phyloP scores from a whole-genome alignment of 768 basidiomycete species.

The Phallus indusiatus region DNA sequence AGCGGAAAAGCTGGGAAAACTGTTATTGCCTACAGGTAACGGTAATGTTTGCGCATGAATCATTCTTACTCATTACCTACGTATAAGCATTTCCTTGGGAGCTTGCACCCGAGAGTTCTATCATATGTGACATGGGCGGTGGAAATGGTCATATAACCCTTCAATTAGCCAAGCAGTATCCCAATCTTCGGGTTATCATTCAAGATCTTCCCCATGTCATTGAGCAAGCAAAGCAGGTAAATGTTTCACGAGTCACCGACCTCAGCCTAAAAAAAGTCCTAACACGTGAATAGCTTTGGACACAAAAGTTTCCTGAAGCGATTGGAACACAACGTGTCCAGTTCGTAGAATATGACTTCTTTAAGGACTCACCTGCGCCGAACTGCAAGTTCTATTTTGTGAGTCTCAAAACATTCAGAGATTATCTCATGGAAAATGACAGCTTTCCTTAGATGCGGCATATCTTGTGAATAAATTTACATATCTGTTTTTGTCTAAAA shows the following conservation, averaged over 20 bases:
- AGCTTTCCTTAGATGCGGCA: conserved; percentile 22
- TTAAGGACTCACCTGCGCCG: conserved; percentile 18
- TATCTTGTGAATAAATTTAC: conserved; percentile 22
- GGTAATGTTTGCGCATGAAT: not conserved
- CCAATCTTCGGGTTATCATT: conserved; percentile 1
- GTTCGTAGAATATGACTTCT: conserved; percentile 31
- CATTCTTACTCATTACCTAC: conserved; percentile 15
- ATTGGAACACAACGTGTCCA: conserved; percentile 26
- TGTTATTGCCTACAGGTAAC: not conserved
- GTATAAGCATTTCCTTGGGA: conserved; percentile 5
- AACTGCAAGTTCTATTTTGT: conserved; percentile 15
- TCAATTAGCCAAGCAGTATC: not conserved
- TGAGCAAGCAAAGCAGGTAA: conserved; percentile 8
- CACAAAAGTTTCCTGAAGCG: conserved; percentile 24
- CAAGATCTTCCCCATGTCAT: conserved; percentile 9
- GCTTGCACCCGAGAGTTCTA: not conserved
- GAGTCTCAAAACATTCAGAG: not conserved
- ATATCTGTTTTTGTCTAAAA: not conserved
- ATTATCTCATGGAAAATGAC: not conserved
- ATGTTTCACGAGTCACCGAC: not conserved
- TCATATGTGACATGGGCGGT: conserved; percentile 9
- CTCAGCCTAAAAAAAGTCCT: not conserved
- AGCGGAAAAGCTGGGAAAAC: conserved; percentile 17
- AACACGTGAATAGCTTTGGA: conserved; percentile 23
- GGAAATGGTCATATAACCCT: conserved; percentile 7